Percentiles rank a stretch among this genome's conserved stretches.
Evolutionary conservation across 2,329 filamentous ascomycete genomes (phyloP).

Genomic region (Phyllosticta citriasiana): DNA sequence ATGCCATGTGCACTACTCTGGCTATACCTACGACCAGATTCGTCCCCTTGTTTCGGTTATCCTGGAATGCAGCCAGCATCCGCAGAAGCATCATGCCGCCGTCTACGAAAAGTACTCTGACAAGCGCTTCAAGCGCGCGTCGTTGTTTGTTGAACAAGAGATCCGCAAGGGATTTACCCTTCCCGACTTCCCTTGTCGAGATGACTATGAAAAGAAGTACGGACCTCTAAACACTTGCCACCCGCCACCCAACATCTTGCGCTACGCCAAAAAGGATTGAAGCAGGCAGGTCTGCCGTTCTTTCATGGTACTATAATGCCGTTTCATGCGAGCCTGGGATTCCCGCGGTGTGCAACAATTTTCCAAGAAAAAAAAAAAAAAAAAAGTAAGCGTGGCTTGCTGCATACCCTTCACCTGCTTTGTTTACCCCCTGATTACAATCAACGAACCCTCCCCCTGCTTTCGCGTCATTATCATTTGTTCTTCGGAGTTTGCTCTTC

Average conservation of each 20-base stretch:
- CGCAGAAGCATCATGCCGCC: slow-evolving; percentile 70
- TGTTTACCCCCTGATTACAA: background rate
- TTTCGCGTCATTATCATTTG: background rate
- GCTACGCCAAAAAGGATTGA: background rate
- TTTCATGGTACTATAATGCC: background rate
- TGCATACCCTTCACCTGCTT: background rate
- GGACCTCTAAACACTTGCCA: background rate
- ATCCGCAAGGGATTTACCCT: slow-evolving; percentile 52
- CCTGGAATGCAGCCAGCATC: slow-evolving; percentile 76
- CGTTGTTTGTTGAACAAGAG: slow-evolving; percentile 67
- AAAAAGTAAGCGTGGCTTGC: background rate
- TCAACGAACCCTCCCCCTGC: background rate
- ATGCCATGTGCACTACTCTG: slow-evolving; percentile 83
- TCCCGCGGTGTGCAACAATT: background rate
- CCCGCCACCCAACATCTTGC: background rate
- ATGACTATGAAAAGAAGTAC: slow-evolving; percentile 10
- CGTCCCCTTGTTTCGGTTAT: slow-evolving; percentile 67
- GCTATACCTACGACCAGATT: slow-evolving; percentile 81
- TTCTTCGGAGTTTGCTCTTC: background rate
- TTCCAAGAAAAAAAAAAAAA: background rate
- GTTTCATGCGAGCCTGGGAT: background rate
- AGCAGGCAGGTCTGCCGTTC: background rate
- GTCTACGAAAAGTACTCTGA: slow-evolving; percentile 90
- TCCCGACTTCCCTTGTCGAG: slow-evolving; percentile 23
- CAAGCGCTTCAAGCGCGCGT: slow-evolving; percentile 76